Evolutionary conservation across 2,329 filamentous ascomycete genomes (phyloP).

Genomic region (Anthostomella pinea): DNA sequence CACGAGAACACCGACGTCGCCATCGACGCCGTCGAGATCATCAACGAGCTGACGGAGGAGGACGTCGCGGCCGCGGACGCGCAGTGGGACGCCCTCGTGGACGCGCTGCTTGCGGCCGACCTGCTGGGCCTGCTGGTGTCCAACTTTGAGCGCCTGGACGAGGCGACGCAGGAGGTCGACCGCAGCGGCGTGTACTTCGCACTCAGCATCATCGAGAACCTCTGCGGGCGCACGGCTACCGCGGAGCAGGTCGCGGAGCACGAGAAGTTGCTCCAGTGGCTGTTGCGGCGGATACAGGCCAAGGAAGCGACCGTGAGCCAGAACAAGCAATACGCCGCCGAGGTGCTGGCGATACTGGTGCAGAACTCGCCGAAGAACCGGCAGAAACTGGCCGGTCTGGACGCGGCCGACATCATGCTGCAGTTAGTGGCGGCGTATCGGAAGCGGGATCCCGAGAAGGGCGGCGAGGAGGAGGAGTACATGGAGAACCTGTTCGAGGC

Average conservation of each 20-base stretch:
- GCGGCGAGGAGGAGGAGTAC: constrained; percentile 88
- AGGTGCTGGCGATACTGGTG: constrained; percentile 84
- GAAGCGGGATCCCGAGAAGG: constrained; percentile 79
- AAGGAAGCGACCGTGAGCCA: constrained; percentile 62
- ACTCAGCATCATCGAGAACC: constrained; percentile 77
- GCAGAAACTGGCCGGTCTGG: constrained; percentile 57
- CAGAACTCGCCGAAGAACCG: constrained; percentile 71
- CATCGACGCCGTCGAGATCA: constrained; percentile 84
- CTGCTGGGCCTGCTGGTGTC: constrained; percentile 71
- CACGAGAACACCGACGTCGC: constrained; percentile 98
- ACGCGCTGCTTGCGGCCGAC: constrained; percentile 64
- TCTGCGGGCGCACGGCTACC: constrained; percentile 62
- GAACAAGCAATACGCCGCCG: constrained; percentile 93
- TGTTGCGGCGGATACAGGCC: constrained; percentile 69
- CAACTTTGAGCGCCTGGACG: constrained; percentile 77
- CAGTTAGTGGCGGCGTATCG: constrained; percentile 84
- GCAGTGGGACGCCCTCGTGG: constrained; percentile 77
- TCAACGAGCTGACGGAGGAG: constrained; percentile 89
- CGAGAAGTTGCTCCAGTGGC: constrained; percentile 68
- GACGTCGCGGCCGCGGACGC: constrained; percentile 78
- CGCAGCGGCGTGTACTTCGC: constrained; percentile 84
- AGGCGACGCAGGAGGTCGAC: constrained; percentile 63
- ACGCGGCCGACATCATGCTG: constrained; percentile 76
- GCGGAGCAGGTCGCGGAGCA: constrained; percentile 72
- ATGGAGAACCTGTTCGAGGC: constrained; percentile 92